A percentile compares a stretch with the other conserved stretches of the same genome.
These are phyloP conservation scores for Coniochaeta sp. DNA, from an alignment of 2,329 filamentous ascomycete species.

Conservation along the genomic window DNA sequence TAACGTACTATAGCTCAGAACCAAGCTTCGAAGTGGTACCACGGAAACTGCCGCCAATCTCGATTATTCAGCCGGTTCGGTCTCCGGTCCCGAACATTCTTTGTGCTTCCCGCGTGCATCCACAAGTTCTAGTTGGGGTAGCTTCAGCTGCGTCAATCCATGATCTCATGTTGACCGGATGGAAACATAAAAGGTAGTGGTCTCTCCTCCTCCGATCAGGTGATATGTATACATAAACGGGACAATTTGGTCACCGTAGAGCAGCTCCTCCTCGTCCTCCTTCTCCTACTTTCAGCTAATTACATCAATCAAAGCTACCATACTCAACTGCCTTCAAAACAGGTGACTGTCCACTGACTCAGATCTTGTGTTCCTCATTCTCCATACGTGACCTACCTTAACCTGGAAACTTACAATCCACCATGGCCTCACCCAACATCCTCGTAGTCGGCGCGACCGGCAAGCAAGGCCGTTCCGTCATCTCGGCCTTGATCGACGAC, in stretches of 20 bases:
- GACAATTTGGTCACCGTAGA: not conserved
- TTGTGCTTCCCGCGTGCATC: not conserved
- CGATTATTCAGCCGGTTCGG: not conserved
- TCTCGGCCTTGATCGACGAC: constrained; percentile 19
- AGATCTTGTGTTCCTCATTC: not conserved
- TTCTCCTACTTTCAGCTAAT: no score
- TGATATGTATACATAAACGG: not conserved
- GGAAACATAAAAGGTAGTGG: no score
- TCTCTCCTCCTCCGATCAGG: not conserved
- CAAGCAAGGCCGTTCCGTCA: constrained; percentile 21
- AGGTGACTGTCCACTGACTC: not conserved
- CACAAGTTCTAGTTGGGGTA: no score
- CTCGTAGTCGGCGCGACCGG: constrained; percentile 29
- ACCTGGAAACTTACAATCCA: not conserved
- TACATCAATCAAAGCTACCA: not conserved
- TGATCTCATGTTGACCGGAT: not conserved
- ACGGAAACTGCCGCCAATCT: not conserved
- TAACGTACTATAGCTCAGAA: no score
- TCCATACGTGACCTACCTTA: not conserved
- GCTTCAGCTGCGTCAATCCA: not conserved
- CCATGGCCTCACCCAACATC: constrained; percentile 16
- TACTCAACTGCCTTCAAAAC: no score
- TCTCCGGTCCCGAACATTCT: not conserved
- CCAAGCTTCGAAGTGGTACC: no score
- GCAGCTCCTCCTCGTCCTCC: no score